Conservation (phyloP, 805 yeast species). For the Metschnikowia vanudenii region DNA sequence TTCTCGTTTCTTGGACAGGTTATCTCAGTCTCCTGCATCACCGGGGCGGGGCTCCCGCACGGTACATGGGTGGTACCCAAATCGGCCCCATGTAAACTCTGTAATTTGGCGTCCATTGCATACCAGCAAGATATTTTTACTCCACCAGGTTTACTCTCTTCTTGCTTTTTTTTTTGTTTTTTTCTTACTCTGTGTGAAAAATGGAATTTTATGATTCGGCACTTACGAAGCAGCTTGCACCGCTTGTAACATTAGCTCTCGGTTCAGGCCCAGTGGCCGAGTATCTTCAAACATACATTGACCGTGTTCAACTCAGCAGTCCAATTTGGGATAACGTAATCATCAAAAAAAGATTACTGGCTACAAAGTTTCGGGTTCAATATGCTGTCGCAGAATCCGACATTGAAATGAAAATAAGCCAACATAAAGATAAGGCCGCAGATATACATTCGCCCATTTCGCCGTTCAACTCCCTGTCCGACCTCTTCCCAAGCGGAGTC, state of each 20-base stretch:
- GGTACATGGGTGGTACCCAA: no score
- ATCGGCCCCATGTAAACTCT: no score
- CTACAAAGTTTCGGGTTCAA: slow-evolving; percentile 29
- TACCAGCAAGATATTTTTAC: no score
- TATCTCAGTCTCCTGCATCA: not conserved
- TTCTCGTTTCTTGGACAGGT: not conserved
- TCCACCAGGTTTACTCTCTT: no score
- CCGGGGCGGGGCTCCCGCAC: not conserved
- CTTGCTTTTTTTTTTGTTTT: no score
- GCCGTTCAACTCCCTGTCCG: slow-evolving; percentile 35
- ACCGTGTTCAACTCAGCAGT: slow-evolving; percentile 21
- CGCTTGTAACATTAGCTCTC: slow-evolving; percentile 24
- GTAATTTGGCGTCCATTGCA: no score
- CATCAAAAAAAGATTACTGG: slow-evolving; percentile 36
- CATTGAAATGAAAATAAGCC: slow-evolving; percentile 2
- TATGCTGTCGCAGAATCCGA: slow-evolving; percentile 8
- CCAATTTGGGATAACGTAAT: slow-evolving; percentile 40
- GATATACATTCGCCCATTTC: slow-evolving; percentile 32
- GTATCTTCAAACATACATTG: slow-evolving; percentile 6
- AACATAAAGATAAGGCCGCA: slow-evolving; percentile 6
- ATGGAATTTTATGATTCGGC: slow-evolving; percentile 36
- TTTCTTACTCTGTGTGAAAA: no score
- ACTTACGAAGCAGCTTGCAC: slow-evolving; percentile 36
- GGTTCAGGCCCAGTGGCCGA: slow-evolving; percentile 12
- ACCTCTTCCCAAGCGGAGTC: slow-evolving; percentile 28